phyloP scores from a whole-genome alignment of 306 rosid genomes.

The Erythrophleum fordii region DNA sequence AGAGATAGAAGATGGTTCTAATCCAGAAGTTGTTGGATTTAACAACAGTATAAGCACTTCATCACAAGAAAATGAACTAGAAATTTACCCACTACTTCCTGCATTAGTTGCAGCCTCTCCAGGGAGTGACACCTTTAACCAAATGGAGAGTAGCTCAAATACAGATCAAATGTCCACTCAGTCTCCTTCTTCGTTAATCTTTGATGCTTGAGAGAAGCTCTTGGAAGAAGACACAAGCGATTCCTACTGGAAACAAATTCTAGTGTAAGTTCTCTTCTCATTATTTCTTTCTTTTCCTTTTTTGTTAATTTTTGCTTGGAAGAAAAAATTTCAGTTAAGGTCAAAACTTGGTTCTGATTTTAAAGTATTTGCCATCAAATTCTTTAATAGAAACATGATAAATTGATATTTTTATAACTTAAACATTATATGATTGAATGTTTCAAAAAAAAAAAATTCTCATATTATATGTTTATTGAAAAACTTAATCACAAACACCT shows the following conservation, averaged over 20 bases:
- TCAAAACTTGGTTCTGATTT: too few relatives aligned
- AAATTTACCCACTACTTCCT: constrained; percentile 41
- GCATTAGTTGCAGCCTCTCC: constrained; percentile 41
- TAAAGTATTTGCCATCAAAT: too few relatives aligned
- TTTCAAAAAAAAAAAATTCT: too few relatives aligned
- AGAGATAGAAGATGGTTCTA: constrained; percentile 37
- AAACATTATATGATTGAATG: too few relatives aligned
- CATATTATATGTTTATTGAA: too few relatives aligned
- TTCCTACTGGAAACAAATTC: constrained; percentile 81
- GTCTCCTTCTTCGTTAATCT: constrained; percentile 45
- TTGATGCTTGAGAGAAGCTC: constrained; percentile 75
- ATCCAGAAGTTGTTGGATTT: constrained; percentile 18
- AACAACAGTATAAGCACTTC: constrained; percentile 35
- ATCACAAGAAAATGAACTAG: constrained; percentile 31
- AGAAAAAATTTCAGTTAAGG: too few relatives aligned
- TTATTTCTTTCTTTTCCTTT: background rate
- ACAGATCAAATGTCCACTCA: constrained; percentile 32
- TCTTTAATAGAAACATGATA: too few relatives aligned
- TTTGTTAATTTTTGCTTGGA: too few relatives aligned
- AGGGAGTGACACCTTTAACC: constrained; percentile 33
- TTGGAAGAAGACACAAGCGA: constrained; percentile 61
- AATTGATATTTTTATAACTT: too few relatives aligned
- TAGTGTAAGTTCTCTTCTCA: constrained; percentile 53
- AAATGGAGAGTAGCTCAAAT: constrained; percentile 44
- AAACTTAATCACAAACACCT: too few relatives aligned